Base-by-base conservation (phyloP, 306 rosid genomes). In the Rubus parviflorus region DNA sequence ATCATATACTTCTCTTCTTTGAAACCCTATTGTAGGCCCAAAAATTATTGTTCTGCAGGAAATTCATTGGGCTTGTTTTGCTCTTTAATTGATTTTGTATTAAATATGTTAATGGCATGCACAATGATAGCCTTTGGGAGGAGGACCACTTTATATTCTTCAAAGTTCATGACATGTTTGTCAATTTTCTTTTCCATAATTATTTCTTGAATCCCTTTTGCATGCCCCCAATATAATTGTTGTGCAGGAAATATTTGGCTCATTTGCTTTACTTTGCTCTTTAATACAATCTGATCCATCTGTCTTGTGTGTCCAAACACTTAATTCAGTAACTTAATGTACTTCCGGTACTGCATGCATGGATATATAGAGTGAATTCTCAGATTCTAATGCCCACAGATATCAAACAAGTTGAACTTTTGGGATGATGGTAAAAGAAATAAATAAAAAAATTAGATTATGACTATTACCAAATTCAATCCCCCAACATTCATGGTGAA, bases 121-220 rank as follows among this genome's bases (percentile, higher is more conserved):
- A 63, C 7, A 63, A 8, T 65, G 7, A 40, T 41, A 65, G 30
- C 30, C 30, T 40, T 9, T 16, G 43, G 68, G 9, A 14, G 15
- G 19, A 62, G 70, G 70, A 65, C 70, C 70, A 65, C 70, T 1
- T 30, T 6, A 30, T 23, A 52, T 38, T 41, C 16, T 65, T 65
- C 30, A 19, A 41, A 65, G 49, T 40, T 65, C 14, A 65, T 42
- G 45, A 64, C 7, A 23, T 10, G 22, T 30, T 60, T 4, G 19
- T 25, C 8, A 61, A 61, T 58, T 75, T 70, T 76, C 30, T 13
- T 13, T 1, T 25, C 37, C 47, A 9, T 22, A 69, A 12, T 68
- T 54, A 68, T 67, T 22, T 58, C 60, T 23, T 72, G 68, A 68
- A 69, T 45, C 72, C 75, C 45, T 15, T 63, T 45, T 57, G 62